Evolutionary conservation across 805 yeast genomes (phyloP), one percentile per base, ranked within the genome.

Genomic region (Lachancea sp.): DNA sequence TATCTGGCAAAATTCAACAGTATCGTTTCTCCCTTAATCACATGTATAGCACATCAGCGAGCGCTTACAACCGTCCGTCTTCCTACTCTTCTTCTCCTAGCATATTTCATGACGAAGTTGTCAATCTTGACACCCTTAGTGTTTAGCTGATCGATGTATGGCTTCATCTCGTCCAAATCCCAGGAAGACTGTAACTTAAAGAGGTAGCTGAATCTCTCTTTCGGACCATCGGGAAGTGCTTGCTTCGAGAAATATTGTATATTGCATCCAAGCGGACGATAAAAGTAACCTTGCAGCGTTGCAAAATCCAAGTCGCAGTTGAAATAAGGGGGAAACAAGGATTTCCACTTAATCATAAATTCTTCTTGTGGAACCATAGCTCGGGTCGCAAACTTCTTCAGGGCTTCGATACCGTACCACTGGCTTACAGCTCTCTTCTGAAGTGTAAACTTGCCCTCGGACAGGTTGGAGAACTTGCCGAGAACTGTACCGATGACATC

Each of bases 351-450:
- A 36, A 83, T 69, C 44, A 79, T 51, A 52, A 87, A 76, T 43
- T 81, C 86, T 29, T 75, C 74, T 0, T 63, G 38, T 1, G 63
- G 43, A 15, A 68, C 45, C 1, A 59, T 43, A 11, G 45, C 50
- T n/a, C 47, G 36, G 23, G 63, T 46, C 0, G 68, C 68, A 44
- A 61, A 57, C 29, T 60, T 59, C 18, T 59, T 55, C 17, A 85
- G 63, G 0, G 78, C 64, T 38, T 70, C 65, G 2, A 74, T 53
- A 0, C 95, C 95, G 49, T 75, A 77, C 83, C 87, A 84, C 35
- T 53, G 55, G 1, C 80, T 69, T 2, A 82, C 68, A 26, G 55
- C 55, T 2, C 46, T 49, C 36, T 63, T 61, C 45, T 80, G 69
- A 8, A 84, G 48, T 16, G 49, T 45, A 50, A 64, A 70, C 0